These are phyloP conservation scores for Colletotrichum sublineola DNA, from an alignment of 2,329 filamentous ascomycete species.

Conservation along the genomic window DNA sequence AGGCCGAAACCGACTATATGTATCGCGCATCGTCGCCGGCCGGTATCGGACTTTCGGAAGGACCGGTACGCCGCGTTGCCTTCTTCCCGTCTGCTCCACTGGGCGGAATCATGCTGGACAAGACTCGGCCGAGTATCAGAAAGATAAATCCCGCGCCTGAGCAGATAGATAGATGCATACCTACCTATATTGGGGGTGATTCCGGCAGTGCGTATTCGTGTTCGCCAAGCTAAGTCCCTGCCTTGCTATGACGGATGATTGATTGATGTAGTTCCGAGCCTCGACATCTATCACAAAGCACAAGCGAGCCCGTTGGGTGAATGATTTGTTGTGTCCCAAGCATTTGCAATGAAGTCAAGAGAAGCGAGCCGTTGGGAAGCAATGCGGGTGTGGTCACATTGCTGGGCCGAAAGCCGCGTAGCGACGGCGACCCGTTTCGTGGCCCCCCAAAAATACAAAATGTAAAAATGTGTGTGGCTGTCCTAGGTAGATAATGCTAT, in stretches of 20 bases:
- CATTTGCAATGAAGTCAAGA: neutral
- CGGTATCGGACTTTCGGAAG: conserved; percentile 32
- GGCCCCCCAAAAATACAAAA: neutral
- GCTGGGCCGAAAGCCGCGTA: too few species aligned
- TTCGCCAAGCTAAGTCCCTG: conserved; percentile 9
- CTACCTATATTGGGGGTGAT: neutral
- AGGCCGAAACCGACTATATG: conserved; percentile 25
- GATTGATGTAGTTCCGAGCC: neutral
- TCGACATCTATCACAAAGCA: neutral
- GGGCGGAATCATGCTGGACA: neutral
- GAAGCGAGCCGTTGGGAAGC: neutral
- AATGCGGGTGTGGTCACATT: neutral
- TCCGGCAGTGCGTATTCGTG: conserved; percentile 28
- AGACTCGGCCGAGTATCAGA: conserved; percentile 30
- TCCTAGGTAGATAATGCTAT: conserved; percentile 28
- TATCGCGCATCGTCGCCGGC: conserved; percentile 22
- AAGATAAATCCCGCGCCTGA: neutral
- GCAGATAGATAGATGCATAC: too few species aligned
- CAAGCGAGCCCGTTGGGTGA: neutral
- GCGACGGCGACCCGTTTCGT: neutral
- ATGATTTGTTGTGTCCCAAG: neutral
- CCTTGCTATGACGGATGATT: conserved; percentile 4
- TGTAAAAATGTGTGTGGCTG: conserved; percentile 35
- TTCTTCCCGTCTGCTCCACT: conserved; percentile 4
- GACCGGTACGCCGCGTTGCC: conserved; percentile 17